phyloP scores from a whole-genome alignment of 75 land plant genomes.

The Chamaecyparis obtusa region DNA sequence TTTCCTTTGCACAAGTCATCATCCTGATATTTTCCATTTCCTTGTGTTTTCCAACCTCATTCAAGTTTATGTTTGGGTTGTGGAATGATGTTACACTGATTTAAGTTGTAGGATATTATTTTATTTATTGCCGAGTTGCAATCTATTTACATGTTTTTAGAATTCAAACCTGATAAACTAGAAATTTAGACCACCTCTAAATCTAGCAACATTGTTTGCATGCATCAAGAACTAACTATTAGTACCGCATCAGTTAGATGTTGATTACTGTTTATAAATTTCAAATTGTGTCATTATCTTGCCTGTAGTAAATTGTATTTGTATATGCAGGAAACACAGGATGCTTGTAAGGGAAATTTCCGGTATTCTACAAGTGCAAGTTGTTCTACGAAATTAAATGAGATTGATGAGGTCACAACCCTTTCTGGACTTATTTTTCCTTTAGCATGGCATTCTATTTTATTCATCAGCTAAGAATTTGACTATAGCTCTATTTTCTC shows the following conservation, averaged over 20 bases:
- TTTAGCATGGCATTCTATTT: neutral
- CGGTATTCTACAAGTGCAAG: conserved; percentile 35
- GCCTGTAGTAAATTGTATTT: neutral
- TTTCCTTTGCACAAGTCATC: neutral
- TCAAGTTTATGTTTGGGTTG: neutral
- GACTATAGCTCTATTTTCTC: neutral
- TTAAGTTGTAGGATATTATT: neutral
- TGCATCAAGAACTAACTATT: conserved; percentile 27
- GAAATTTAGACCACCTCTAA: neutral
- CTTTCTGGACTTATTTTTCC: neutral
- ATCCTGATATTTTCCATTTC: neutral
- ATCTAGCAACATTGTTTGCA: neutral
- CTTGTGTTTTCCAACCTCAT: neutral
- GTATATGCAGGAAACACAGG: conserved; percentile 43
- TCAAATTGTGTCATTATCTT: conserved; percentile 15
- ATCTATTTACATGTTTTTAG: neutral
- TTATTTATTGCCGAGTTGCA: neutral
- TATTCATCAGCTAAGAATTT: neutral
- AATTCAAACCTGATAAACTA: neutral
- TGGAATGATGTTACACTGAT: neutral
- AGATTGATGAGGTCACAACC: conserved; percentile 42
- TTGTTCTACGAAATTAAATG: conserved; percentile 37
- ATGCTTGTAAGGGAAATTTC: conserved; percentile 63
- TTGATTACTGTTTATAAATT: neutral
- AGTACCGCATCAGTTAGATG: neutral